These are phyloP conservation scores for Mucor piriformis DNA, from an alignment of 371 early-diverging fungal species.

Conservation along the genomic window DNA sequence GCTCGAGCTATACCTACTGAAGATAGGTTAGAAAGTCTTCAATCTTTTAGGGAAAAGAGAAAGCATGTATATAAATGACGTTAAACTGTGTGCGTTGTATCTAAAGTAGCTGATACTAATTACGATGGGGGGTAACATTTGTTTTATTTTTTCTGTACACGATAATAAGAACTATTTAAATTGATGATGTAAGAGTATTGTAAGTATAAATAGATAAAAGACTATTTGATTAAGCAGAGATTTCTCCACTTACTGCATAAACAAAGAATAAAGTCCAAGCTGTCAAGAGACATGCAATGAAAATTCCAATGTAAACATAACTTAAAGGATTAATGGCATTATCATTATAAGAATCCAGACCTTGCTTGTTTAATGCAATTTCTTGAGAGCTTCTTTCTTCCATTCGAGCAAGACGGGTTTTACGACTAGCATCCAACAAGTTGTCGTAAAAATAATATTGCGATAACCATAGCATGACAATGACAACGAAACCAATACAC, in stretches of 20 bases:
- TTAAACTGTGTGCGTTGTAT: too few relatives aligned
- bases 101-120: too few relatives aligned
- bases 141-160: too few relatives aligned
- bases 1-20: conserved; percentile 92
- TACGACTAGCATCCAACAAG: conserved; percentile 28
- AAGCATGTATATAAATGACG: conserved; percentile 78
- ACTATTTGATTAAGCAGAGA: conserved; percentile 13
- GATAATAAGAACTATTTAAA: background rate
- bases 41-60: conserved; percentile 56
- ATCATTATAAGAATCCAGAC: conserved; percentile 26
- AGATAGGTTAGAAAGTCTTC: conserved; percentile 89
- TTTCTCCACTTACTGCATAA: conserved; percentile 23
- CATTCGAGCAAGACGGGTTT: conserved; percentile 28
- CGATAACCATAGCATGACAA: conserved; percentile 16
- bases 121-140: too few relatives aligned
- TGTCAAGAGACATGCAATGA: conserved; percentile 15
- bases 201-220: background rate
- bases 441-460: conserved; percentile 27
- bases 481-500: conserved; percentile 32
- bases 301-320: conserved; percentile 21
- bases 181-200: background rate
- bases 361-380: conserved; percentile 23
- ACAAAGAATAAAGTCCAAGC: conserved; percentile 41
- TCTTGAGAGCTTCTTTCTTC: conserved; percentile 32
- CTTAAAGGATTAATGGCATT: conserved; percentile 8